Base-by-base conservation (phyloP, 2,329 filamentous ascomycete genomes). In the Trichophyton simii region DNA sequence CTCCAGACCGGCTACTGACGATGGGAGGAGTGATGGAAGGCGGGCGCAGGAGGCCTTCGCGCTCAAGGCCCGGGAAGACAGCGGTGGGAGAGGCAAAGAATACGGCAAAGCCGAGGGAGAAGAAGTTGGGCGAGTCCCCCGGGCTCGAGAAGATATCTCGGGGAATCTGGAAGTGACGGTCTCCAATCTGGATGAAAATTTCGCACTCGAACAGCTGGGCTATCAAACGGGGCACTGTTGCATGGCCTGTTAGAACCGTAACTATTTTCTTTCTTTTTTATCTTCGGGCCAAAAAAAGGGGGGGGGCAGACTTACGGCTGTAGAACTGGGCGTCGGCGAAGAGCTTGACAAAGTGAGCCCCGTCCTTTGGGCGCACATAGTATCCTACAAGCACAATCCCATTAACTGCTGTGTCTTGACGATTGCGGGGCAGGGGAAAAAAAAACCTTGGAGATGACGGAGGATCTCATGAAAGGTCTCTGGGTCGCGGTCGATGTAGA, bases 271-370 rank as follows among this genome's bases (percentile, higher is more conserved):
- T 25, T 31, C 6, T 15, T 41, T n/a, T 31, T 6, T 46, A 22
- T 28, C 25, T 28, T 50, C 15, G 7, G 9, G 34, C 11, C 6
- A 44, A 34, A 31, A 25, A n/a, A 13, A 22, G 25, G 18, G 11
- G 22, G 25, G 18, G 11, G 22, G 22, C 5, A 15, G 28, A 73
- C 84, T 70, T 78, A 91, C 88, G 77, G 69, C 84, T 90, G 75
- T 96, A 97, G 75, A 96, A 96, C 70, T 96, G 92, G 1, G 92
- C 90, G 74, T 97, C 92, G 20, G 91, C 90, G 73, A 95, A 96
- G 34, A 97, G 79, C 62, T 88, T 90, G 67, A 96, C 91, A 73
- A 92, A 96, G 73, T 96, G 89, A 60, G 85, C 83, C 58, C 88
- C 88, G 75, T 96, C 87, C 64, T 83, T 83, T 2, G 92, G 91